A percentile compares a stretch with the other conserved stretches of the same genome.
Evolutionary conservation across 345 rosid species (phyloP).

Genomic region (Erysimum cheiranthoides): DNA sequence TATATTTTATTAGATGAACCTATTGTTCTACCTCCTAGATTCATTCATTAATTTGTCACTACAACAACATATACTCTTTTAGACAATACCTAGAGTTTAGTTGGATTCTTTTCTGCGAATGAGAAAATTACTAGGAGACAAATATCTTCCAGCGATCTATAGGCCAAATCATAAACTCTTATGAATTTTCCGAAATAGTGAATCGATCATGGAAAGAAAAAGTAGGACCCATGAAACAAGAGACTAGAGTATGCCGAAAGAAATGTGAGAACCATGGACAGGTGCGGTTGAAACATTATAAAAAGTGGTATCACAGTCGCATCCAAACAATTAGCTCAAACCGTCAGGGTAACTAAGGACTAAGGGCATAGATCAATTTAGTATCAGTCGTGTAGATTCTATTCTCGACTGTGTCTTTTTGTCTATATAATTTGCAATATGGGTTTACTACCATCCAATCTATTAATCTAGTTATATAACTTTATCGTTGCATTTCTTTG

Average conservation of each 20-base stretch:
- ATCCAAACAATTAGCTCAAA: background rate
- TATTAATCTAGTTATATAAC: too few relatives aligned
- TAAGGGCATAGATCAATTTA: background rate
- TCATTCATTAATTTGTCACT: slow-evolving; percentile 22
- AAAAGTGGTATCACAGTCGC: background rate
- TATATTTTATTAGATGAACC: background rate
- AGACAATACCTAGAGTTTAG: background rate
- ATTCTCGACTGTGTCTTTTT: too few relatives aligned
- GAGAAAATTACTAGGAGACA: background rate
- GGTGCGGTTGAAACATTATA: background rate
- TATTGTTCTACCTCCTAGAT: slow-evolving; percentile 19
- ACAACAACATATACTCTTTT: slow-evolving; percentile 11
- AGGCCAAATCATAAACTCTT: background rate
- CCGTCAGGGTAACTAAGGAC: background rate
- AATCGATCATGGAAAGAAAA: background rate
- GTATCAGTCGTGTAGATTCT: too few relatives aligned
- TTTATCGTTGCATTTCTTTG: too few relatives aligned
- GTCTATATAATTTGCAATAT: too few relatives aligned
- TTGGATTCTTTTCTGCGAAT: slow-evolving; percentile 5
- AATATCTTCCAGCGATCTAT: background rate
- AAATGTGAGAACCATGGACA: background rate
- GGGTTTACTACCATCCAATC: too few relatives aligned
- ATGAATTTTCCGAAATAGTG: background rate
- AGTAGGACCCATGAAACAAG: background rate
- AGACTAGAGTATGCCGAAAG: background rate